A percentile compares a stretch with the other conserved stretches of the same genome.
Conservation (phyloP, 176 grass and related monocot species). For the Hordeum vulgare region DNA sequence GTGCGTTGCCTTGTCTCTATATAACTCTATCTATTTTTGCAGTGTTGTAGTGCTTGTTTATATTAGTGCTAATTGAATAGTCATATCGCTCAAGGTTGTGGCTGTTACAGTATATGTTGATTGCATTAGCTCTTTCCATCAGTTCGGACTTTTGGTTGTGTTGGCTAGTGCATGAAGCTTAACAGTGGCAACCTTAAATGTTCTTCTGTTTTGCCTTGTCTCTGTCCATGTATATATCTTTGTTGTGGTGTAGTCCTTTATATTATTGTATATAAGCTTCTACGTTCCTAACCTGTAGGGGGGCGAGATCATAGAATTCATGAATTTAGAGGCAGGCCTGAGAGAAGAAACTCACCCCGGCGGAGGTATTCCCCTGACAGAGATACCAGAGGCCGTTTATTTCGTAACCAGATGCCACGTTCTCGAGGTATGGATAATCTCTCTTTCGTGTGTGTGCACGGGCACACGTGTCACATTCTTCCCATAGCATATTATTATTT, state of each 20-base stretch:
- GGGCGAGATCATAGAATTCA: constrained; percentile 50
- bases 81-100: constrained; percentile 42
- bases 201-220: constrained; percentile 30
- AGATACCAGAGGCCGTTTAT: constrained; percentile 46
- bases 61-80: constrained; percentile 46
- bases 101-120: too few relatives aligned
- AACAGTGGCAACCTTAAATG: constrained; percentile 65
- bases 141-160: too few relatives aligned
- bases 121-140: too few relatives aligned
- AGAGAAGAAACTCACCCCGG: constrained; percentile 68
- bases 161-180: too few relatives aligned
- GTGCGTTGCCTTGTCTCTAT: constrained; percentile 34
- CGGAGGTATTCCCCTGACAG: constrained; percentile 60
- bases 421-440: constrained; percentile 58
- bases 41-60: neutral
- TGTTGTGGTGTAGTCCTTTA: neutral
- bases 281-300: constrained; percentile 28
- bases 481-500: neutral
- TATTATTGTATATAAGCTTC: neutral
- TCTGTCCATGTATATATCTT: constrained; percentile 16
- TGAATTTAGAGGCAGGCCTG: constrained; percentile 64
- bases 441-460: neutral
- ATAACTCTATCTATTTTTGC: constrained; percentile 8
- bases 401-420: constrained; percentile 42
- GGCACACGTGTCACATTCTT: neutral